phyloP scores from a whole-genome alignment of 352 stramenopile species.

The Pythium aquatile region DNA sequence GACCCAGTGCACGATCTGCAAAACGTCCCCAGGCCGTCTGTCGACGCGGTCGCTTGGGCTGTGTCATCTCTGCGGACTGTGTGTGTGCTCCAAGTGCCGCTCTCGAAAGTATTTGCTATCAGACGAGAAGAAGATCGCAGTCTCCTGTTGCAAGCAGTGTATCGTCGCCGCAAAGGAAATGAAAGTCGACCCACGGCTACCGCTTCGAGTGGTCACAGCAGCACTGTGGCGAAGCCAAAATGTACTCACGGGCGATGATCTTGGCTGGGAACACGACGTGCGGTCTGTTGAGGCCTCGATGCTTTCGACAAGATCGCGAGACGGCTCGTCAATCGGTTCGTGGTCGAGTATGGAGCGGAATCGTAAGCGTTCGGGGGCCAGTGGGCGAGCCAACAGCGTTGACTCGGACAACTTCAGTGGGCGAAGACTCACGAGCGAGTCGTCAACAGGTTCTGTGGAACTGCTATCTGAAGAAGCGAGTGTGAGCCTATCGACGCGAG shows the following conservation, averaged over 20 bases:
- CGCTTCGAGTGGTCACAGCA: slow-evolving; percentile 15
- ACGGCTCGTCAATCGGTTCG: not conserved
- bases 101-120: slow-evolving; percentile 22
- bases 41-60: slow-evolving; percentile 11
- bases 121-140: slow-evolving; percentile 18
- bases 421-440: not conserved
- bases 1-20: slow-evolving; percentile 21
- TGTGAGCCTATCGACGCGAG: not conserved
- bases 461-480: slow-evolving; percentile 9
- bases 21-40: not conserved
- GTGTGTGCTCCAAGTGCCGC: slow-evolving; percentile 26
- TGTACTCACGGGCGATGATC: slow-evolving; percentile 9
- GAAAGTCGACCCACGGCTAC: slow-evolving; percentile 7
- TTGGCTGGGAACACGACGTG: slow-evolving; percentile 10
- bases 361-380: not conserved
- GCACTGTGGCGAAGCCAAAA: slow-evolving; percentile 13
- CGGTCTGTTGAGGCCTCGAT: slow-evolving; percentile 4
- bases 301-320: slow-evolving; percentile 6
- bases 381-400: slow-evolving; percentile 6
- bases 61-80: slow-evolving; percentile 15
- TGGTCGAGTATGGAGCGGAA: not conserved
- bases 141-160: slow-evolving; percentile 29
- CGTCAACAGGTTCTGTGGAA: slow-evolving; percentile 6
- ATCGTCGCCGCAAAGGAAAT: slow-evolving; percentile 19
- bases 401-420: slow-evolving; percentile 3